Percentiles rank a stretch among this genome's conserved stretches.
These are phyloP conservation scores for Pythium periplocum DNA, from an alignment of 352 stramenopile genomes.

Conservation along the genomic window DNA sequence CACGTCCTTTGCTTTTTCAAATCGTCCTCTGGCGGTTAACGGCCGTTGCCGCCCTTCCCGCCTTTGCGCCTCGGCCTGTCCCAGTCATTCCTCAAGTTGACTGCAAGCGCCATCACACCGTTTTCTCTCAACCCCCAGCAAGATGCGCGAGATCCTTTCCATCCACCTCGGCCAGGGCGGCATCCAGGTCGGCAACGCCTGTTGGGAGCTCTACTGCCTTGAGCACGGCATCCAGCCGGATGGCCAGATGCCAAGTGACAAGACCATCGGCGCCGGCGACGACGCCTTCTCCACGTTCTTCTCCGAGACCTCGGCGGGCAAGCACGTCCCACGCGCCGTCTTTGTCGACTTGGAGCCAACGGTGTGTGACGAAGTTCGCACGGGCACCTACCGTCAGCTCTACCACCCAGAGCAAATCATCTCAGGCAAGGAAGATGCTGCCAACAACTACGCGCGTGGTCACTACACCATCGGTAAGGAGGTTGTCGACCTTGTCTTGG, in stretches of 20 bases:
- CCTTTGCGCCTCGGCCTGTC: conserved; percentile 2
- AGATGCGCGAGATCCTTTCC: conserved; percentile 93
- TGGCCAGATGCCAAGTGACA: conserved; percentile 71
- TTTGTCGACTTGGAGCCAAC: conserved; percentile 96
- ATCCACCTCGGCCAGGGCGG: conserved; percentile 95
- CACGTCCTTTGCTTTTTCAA: too few relatives aligned
- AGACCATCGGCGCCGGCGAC: conserved; percentile 31
- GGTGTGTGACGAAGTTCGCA: conserved; percentile 94
- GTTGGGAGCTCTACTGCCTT: conserved; percentile 92
- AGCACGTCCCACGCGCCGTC: conserved; percentile 93
- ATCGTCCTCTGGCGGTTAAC: too few relatives aligned
- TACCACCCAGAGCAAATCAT: conserved; percentile 98
- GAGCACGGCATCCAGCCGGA: conserved; percentile 93
- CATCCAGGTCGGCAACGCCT: conserved; percentile 84
- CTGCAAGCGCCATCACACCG: conserved; percentile 4
- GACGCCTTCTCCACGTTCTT: conserved; percentile 95
- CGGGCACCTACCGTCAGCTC: conserved; percentile 92
- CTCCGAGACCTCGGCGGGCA: conserved; percentile 81
- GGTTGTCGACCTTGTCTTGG: conserved; percentile 95
- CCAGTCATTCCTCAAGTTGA: conserved; percentile 11
- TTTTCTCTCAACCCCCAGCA: conserved; percentile 4
- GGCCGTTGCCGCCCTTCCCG: conserved; percentile 1
- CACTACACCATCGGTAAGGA: conserved; percentile 94
- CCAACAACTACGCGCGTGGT: conserved; percentile 86
- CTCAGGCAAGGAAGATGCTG: conserved; percentile 93